Percentiles rank a stretch among this genome's conserved stretches.
Evolutionary conservation across 352 stramenopile species (phyloP).

Genomic region (Globisporangium rhizosaccharum): DNA sequence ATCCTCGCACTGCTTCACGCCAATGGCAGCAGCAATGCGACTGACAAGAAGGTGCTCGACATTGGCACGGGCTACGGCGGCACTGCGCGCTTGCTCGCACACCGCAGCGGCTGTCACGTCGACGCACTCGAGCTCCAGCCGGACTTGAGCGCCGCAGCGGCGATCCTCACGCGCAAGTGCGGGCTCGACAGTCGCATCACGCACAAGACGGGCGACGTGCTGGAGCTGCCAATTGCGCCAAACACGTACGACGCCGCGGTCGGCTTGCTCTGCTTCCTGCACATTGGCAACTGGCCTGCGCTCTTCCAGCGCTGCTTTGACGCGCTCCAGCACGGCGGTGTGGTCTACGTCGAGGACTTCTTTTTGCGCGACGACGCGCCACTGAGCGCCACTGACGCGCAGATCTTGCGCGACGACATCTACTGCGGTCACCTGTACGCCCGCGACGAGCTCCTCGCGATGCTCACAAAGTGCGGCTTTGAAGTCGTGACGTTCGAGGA

Average conservation of each 20-base stretch:
- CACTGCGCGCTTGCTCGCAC: constrained; percentile 78
- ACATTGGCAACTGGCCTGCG: constrained; percentile 58
- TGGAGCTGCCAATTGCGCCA: constrained; percentile 23
- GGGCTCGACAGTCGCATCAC: constrained; percentile 36
- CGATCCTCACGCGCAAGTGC: constrained; percentile 56
- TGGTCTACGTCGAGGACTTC: constrained; percentile 81
- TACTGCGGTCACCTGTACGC: constrained; percentile 51
- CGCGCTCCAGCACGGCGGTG: constrained; percentile 51
- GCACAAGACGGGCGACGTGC: constrained; percentile 64
- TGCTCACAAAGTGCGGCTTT: constrained; percentile 52
- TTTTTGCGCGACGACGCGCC: constrained; percentile 29
- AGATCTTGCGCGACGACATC: constrained; percentile 49
- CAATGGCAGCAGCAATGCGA: constrained; percentile 7
- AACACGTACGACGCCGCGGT: constrained; percentile 57
- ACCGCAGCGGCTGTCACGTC: constrained; percentile 53
- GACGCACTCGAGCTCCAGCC: constrained; percentile 77
- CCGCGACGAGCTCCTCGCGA: constrained; percentile 27
- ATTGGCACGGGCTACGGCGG: constrained; percentile 88
- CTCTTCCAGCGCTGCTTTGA: constrained; percentile 56
- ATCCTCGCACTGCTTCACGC: constrained; percentile 35
- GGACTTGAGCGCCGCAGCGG: constrained; percentile 54
- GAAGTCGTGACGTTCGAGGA: constrained; percentile 47
- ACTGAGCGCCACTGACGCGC: constrained; percentile 41
- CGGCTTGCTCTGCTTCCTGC: constrained; percentile 68
- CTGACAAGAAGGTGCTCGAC: constrained; percentile 58